Evolutionary conservation across 331 rosid genomes (phyloP).

Genomic region (Rosa hybrid): DNA sequence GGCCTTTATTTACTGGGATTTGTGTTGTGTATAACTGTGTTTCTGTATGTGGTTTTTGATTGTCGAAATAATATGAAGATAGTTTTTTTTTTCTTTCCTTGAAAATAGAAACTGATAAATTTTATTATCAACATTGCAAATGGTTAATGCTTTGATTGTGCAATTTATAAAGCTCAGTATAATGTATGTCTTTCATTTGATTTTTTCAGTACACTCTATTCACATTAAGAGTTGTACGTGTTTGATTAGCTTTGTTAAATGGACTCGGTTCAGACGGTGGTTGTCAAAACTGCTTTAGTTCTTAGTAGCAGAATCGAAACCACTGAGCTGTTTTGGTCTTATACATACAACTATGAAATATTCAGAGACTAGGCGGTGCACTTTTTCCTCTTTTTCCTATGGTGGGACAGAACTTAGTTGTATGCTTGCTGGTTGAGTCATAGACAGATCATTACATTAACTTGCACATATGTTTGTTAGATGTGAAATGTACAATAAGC

Average conservation of each 20-base stretch:
- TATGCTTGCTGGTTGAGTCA: neutral
- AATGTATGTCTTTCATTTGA: neutral
- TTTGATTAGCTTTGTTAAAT: neutral
- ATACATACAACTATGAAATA: neutral
- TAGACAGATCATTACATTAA: neutral
- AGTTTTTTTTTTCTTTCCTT: neutral
- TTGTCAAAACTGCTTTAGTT: neutral
- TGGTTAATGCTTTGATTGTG: neutral
- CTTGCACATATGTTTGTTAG: neutral
- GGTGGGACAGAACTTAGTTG: neutral
- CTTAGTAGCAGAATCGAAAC: neutral
- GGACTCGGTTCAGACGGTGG: neutral
- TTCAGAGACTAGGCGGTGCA: neutral
- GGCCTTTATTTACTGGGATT: neutral
- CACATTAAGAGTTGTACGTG: too few relatives aligned
- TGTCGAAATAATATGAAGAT: neutral
- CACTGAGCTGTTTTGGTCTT: conserved; percentile 1
- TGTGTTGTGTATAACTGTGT: neutral
- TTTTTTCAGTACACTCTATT: neutral
- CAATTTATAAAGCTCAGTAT: neutral
- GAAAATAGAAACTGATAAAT: neutral
- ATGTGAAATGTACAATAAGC: neutral
- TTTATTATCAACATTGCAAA: neutral
- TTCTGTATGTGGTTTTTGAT: neutral
- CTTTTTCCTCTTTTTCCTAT: neutral